Base-by-base conservation (phyloP, 2,329 filamentous ascomycete species). In the Talaromyces pinophilus region DNA sequence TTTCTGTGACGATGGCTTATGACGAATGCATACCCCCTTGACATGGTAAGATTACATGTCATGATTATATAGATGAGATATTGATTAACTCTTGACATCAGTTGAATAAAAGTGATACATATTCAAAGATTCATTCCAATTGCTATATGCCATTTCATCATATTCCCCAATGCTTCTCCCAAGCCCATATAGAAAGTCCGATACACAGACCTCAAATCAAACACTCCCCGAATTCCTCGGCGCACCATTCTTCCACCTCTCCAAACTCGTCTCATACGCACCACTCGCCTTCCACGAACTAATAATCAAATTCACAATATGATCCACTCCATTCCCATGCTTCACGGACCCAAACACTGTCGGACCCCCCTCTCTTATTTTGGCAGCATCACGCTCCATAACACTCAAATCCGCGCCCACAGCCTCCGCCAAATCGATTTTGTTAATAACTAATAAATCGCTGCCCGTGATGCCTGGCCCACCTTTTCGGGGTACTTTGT, bases 281-380 rank as follows among this genome's bases (percentile, higher is more conserved):
- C 94, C 94, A 73, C 92, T 95, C 11, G 89, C 89, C 83, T 89
- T 94, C 95, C 95, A 98, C 5, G 93, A 93, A 75, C 92, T 96
- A 73, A 95, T 72, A 62, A 99, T 92, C 80, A 98, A 79, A 71
- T 92, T 91, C 17, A 96, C 87, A 75, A 98, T 97, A 76, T 95
- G 90, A 68, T 93, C 87, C 7, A 98, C 88, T 1, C 88, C 92
- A 68, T 93, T 90, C 1, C 89, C 88, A 80, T 93, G 90, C 87
- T 98, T 99, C n/a, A 99, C 93, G 82, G 96, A 92, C 0, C 93
- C 94, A 76, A 98, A 97, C 3, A 99, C 91, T 0, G 94, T 97
- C 5, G 95, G 95, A 0, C 95, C 95, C 1, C 93, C 94, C 79
- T 98, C 94, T 62, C 95, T 86, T 87, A 99, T 99, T 85, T 93